Evolutionary conservation across 2,329 filamentous ascomycete species (phyloP), one percentile per base, ranked within the genome.

Genomic region (Lachnellula subtilissima): DNA sequence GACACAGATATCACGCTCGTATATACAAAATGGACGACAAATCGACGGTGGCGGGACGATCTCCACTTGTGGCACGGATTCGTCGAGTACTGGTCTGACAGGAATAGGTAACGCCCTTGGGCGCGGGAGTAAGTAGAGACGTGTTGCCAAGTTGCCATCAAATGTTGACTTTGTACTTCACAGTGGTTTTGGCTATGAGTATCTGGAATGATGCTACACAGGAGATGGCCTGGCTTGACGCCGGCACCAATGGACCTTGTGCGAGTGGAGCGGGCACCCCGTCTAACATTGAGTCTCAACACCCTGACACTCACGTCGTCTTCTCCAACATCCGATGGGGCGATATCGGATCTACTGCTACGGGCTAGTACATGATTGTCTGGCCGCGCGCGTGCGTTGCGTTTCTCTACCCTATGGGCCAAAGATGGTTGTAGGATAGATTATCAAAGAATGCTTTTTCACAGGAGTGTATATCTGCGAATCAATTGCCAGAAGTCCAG

Each of bases 191-290:
- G 14, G 82, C 84, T 64, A 77, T 87, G 76, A 78, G 75, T 48
- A 74, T 84, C 63, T 80, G 78, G 78, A 68, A 73, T 52, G 73
- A 75, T 60, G 78, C 87, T 71, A 70, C 78, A 55, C 74, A 81
- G 66, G 77, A 85, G 73, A 89, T 89, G 85, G 78, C 85, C 63
- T 90, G 87, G 87, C 73, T 84, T 6, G 81, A 84, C 62, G 71
- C 70, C 39, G 70, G 76, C 2, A 72, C 69, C 32, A 70, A 76
- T 11, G 83, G 82, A 0, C 81, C 81, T 40, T 85, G 82, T 68
- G 74, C 74, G 61, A 73, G 71, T 9, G 78, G 75, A 0, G 76
- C 79, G 61, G 82, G 82, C 0, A 73, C 74, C 54, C 81, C 82
- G 0, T 67, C 70, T 35, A 70, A 73, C 12, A 80, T 85, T 54